A percentile compares a stretch with the other conserved stretches of the same genome.
Evolutionary conservation across 1,139 yeast genomes (phyloP).

Genomic region (Blastobotrys indianensis): DNA sequence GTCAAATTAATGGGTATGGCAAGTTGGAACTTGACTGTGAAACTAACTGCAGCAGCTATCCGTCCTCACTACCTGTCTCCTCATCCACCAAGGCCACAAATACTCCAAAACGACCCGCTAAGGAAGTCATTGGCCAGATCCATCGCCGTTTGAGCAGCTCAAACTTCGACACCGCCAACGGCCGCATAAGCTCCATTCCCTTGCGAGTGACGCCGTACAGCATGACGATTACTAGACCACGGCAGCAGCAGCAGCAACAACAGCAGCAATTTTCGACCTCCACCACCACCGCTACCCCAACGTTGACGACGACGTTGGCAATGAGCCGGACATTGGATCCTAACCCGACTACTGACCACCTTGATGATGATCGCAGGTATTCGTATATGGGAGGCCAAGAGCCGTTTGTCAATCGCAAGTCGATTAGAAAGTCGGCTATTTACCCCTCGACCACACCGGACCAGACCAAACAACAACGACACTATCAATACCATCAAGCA

Average conservation of each 20-base stretch:
- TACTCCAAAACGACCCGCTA: slow-evolving; percentile 18
- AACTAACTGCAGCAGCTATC: slow-evolving; percentile 9
- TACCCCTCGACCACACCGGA: slow-evolving; percentile 1
- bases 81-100: slow-evolving; percentile 8
- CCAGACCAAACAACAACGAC: slow-evolving; percentile 4
- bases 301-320: no score
- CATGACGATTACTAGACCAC: background rate
- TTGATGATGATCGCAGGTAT: slow-evolving; percentile 1
- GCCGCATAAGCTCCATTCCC: slow-evolving; percentile 18
- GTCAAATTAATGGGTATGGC: slow-evolving; percentile 8
- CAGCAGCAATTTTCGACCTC: slow-evolving; percentile 1
- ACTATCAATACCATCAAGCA: slow-evolving; percentile 10
- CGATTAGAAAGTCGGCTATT: slow-evolving; percentile 7
- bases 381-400: slow-evolving; percentile 10
- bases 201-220: slow-evolving; percentile 8
- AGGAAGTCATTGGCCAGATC: slow-evolving; percentile 23
- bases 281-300: background rate
- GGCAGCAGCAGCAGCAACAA: slow-evolving; percentile 4
- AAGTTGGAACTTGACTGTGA: background rate
- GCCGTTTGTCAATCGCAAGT: slow-evolving; percentile 11
- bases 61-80: slow-evolving; percentile 20
- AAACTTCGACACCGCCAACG: slow-evolving; percentile 7
- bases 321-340: no score
- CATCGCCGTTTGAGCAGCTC: slow-evolving; percentile 20
- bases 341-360: no score